phyloP scores from a whole-genome alignment of 2,329 filamentous ascomycete species.

The Neonectria sp. region DNA sequence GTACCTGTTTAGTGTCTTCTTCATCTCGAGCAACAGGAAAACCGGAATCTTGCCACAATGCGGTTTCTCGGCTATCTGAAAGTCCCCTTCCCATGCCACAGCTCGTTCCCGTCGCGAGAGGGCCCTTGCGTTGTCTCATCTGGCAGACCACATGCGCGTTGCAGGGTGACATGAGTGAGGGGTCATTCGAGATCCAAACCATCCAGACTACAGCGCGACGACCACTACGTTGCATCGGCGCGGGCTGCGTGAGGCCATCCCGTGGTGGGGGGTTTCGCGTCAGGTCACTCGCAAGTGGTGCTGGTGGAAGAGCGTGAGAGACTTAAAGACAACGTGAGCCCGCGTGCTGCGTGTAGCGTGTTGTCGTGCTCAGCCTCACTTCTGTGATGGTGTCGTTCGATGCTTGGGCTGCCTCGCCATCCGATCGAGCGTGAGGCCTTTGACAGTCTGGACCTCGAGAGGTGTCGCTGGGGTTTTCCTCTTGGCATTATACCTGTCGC shows the following conservation, averaged over 20 bases:
- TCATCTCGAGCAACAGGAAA: not conserved
- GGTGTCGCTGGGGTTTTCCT: too few species aligned
- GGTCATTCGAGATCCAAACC: conserved; percentile 12
- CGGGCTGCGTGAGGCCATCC: conserved; percentile 14
- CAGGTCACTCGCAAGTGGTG: conserved; percentile 7
- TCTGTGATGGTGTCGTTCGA: not conserved
- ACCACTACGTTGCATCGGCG: not conserved
- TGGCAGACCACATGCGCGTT: conserved; percentile 24
- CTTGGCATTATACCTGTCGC: not conserved
- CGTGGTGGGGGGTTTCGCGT: conserved; percentile 11
- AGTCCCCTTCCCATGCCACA: not conserved
- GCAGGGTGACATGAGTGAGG: conserved; percentile 26
- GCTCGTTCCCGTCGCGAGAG: too few species aligned
- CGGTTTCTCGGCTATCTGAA: not conserved
- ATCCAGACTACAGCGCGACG: too few species aligned
- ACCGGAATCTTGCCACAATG: not conserved
- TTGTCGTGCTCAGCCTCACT: not conserved
- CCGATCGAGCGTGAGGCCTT: not conserved
- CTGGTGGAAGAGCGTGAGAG: not conserved
- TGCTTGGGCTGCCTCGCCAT: not conserved
- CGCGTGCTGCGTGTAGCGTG: not conserved
- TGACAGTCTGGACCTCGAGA: not conserved
- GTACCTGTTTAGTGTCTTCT: not conserved
- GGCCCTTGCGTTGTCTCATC: conserved; percentile 10
- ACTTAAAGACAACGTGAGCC: conserved; percentile 8